A percentile compares a stretch with the other conserved stretches of the same genome.
Conservation (phyloP, 83 land plant genomes). For the Thuja plicata region DNA sequence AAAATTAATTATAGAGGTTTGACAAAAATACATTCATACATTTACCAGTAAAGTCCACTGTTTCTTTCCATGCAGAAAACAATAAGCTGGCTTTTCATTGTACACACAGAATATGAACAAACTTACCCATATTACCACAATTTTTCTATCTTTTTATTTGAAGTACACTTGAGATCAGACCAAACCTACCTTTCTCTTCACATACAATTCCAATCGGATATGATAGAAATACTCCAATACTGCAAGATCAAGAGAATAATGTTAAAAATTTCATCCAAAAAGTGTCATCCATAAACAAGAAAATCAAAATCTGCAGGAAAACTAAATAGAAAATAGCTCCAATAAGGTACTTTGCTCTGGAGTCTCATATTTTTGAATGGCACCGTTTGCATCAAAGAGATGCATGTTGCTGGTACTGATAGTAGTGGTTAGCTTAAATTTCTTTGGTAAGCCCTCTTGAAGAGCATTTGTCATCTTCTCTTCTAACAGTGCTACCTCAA, state of each 20-base stretch:
- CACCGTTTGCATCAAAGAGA: constrained; percentile 81
- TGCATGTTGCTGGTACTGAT: constrained; percentile 98
- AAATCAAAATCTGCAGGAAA: constrained; percentile 11
- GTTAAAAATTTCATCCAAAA: neutral
- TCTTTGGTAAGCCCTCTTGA: constrained; percentile 86
- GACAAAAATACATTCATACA: neutral
- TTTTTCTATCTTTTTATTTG: neutral
- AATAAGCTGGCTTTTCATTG: neutral
- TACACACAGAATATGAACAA: neutral
- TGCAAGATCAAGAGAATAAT: constrained; percentile 26
- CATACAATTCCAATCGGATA: constrained; percentile 81
- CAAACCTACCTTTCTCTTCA: constrained; percentile 74
- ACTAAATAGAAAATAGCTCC: neutral
- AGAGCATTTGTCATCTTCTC: constrained; percentile 68
- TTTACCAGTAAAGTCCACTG: neutral
- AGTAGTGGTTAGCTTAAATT: constrained; percentile 86
- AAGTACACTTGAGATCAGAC: neutral
- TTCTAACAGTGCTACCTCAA: constrained; percentile 70
- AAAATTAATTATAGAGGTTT: neutral
- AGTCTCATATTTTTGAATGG: constrained; percentile 86
- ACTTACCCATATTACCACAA: neutral
- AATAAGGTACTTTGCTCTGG: constrained; percentile 85
- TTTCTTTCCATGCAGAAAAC: neutral
- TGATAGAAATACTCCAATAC: constrained; percentile 83
- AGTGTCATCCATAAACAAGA: neutral